Evolutionary conservation across 495 filamentous ascomycete species (phyloP), one percentile per base, ranked within the genome.

Genomic region (Hypoxylon perforatum): DNA sequence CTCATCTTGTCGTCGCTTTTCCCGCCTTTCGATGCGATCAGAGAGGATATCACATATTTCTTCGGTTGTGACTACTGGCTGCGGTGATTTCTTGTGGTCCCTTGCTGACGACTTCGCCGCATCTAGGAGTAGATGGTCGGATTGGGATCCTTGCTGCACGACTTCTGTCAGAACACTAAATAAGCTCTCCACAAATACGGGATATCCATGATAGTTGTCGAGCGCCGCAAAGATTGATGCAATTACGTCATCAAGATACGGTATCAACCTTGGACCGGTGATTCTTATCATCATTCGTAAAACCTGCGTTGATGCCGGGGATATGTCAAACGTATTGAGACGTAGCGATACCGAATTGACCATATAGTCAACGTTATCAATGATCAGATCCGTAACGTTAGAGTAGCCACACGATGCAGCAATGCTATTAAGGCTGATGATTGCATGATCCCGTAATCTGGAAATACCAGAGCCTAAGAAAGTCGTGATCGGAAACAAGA

Each of bases 361-460:
- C 77, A 99, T 89, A 74, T 99, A 99, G 75, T 99, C 95, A 21
- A 91, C 93, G 64, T 99, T 99, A 28, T 92, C 89, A 46, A 97
- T 84, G 45, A 99, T 88, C 62, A 99, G 80, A 10, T 92, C 87
- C 30, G 89, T 89, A 9, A 93, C 87, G 67, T 83, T 88, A 0
- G 70, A 38, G 70, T 98, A 99, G 15, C 86, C 87, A 75, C 93
- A 97, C 0, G 90, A 80, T 7, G 75, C 71, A 8, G 95, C 89
- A 25, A 97, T 80, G 11, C 88, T 86, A 68, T 97, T 93, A 2
- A 99, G 84, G 46, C 90, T 92, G 3, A 87, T 86, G 67, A 97
- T 92, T 17, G 93, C 90, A 77, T 98, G 95, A 15, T 84, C 82
- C 63, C 93, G 89, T 4, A 98, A 82, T 6, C 80, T 84, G 0